phyloP scores from a whole-genome alignment of 225 moss, liverwort and hornwort genomes.

The Neckera pumila region DNA sequence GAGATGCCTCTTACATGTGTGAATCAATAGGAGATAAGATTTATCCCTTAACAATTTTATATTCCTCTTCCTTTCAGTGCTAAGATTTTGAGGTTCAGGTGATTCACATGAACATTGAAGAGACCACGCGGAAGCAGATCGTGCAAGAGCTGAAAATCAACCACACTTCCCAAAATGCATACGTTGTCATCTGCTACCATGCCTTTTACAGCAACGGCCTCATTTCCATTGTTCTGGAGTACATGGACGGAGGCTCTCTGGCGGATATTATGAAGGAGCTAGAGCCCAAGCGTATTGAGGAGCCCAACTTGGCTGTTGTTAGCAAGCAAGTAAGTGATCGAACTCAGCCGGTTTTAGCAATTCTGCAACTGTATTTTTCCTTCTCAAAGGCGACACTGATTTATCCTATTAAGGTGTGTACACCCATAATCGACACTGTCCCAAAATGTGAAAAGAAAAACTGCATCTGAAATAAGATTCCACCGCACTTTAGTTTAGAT shows the following conservation, averaged over 20 bases:
- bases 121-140: constrained; percentile 41
- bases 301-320: constrained; percentile 74
- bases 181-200: constrained; percentile 80
- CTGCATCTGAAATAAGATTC: neutral
- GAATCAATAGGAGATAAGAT: neutral
- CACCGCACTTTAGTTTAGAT: neutral
- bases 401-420: neutral
- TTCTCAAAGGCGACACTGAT: too few relatives aligned
- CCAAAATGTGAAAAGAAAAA: neutral
- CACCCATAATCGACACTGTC: neutral
- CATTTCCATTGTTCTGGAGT: constrained; percentile 88
- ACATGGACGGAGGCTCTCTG: constrained; percentile 98
- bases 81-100: constrained; percentile 8
- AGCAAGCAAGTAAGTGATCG: constrained; percentile 63
- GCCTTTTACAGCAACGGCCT: constrained; percentile 87
- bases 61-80: neutral
- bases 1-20: neutral
- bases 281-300: constrained; percentile 32
- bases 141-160: constrained; percentile 57
- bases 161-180: constrained; percentile 49
- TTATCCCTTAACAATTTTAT: neutral
- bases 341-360: neutral
- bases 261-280: constrained; percentile 82
- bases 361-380: neutral
- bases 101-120: constrained; percentile 56